A percentile compares a stretch with the other conserved stretches of the same genome.
Evolutionary conservation across 1,284 basidiomycete genomes (phyloP).

Genomic region (Xerocomus amazonicus): DNA sequence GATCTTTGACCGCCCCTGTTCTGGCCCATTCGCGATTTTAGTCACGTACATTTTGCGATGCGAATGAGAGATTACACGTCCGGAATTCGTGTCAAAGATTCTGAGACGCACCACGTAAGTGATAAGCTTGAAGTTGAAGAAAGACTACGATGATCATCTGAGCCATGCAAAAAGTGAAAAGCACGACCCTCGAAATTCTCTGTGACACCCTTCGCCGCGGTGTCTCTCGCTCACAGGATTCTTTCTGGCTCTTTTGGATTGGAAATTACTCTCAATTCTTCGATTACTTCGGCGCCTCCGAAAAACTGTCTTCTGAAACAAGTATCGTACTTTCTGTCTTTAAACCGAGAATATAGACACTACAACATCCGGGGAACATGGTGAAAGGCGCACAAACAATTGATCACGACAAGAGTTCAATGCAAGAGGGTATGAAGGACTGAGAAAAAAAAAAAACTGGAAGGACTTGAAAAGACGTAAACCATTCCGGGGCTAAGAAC

Average conservation of each 20-base stretch:
- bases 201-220: slow-evolving; percentile 27
- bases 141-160: slow-evolving; percentile 28
- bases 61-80: slow-evolving; percentile 10
- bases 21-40: slow-evolving; percentile 5
- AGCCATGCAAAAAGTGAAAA: slow-evolving; percentile 7
- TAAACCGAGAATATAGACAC: slow-evolving; percentile 12
- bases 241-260: slow-evolving; percentile 20
- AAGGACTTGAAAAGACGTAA: slow-evolving; percentile 14
- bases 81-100: slow-evolving; percentile 10
- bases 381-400: slow-evolving; percentile 5
- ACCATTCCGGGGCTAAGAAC: slow-evolving; percentile 8
- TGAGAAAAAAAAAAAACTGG: not conserved
- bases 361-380: slow-evolving; percentile 20
- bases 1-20: slow-evolving; percentile 14
- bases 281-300: slow-evolving; percentile 19
- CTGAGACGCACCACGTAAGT: slow-evolving; percentile 27
- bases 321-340: slow-evolving; percentile 14
- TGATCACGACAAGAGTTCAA: slow-evolving; percentile 18
- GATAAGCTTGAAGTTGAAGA: slow-evolving; percentile 25
- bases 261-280: slow-evolving; percentile 19
- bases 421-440: slow-evolving; percentile 22
- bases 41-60: slow-evolving; percentile 3
- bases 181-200: slow-evolving; percentile 8
- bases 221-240: slow-evolving; percentile 24
- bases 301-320: slow-evolving; percentile 12